phyloP scores from a whole-genome alignment of 345 rosid genomes.

The Carallia pectinifolia region DNA sequence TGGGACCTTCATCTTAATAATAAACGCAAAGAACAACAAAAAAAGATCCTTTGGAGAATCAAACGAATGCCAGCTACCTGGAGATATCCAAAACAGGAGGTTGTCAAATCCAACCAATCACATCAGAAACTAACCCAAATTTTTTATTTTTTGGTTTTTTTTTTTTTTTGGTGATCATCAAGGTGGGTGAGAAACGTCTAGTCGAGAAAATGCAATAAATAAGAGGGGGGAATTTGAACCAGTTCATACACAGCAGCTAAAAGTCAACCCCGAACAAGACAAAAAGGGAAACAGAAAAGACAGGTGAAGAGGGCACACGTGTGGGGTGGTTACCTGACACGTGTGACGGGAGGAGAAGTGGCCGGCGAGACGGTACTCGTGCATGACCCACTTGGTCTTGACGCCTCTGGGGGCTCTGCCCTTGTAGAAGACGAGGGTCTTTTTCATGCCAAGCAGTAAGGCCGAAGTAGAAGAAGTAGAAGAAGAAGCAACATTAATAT shows the following conservation, averaged over 20 bases:
- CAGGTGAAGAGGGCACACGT: slow-evolving; percentile 13
- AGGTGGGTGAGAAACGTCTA: slow-evolving; percentile 13
- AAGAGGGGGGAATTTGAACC: neutral
- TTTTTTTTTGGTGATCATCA: slow-evolving; percentile 3
- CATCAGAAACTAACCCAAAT: slow-evolving; percentile 34
- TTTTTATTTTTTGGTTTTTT: too few relatives aligned
- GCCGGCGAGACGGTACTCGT: slow-evolving; percentile 84
- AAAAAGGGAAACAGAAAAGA: neutral
- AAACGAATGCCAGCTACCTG: too few relatives aligned
- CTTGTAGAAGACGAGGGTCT: slow-evolving; percentile 76
- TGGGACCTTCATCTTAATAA: too few relatives aligned
- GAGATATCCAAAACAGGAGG: neutral
- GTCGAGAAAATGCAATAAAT: neutral
- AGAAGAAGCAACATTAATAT: slow-evolving; percentile 16
- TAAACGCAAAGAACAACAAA: too few relatives aligned
- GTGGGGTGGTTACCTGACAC: slow-evolving; percentile 56
- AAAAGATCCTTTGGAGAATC: too few relatives aligned
- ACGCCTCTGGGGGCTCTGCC: slow-evolving; percentile 92
- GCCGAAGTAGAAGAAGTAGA: slow-evolving; percentile 32
- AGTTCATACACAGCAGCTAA: neutral
- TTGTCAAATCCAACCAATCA: slow-evolving; percentile 49
- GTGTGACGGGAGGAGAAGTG: slow-evolving; percentile 75
- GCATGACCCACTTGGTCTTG: slow-evolving; percentile 97
- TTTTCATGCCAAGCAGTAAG: slow-evolving; percentile 77
- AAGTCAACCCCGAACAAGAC: slow-evolving; percentile 53